phyloP scores from a whole-genome alignment of 2,329 filamentous ascomycete species.

The Pseudocercospora eumusae region DNA sequence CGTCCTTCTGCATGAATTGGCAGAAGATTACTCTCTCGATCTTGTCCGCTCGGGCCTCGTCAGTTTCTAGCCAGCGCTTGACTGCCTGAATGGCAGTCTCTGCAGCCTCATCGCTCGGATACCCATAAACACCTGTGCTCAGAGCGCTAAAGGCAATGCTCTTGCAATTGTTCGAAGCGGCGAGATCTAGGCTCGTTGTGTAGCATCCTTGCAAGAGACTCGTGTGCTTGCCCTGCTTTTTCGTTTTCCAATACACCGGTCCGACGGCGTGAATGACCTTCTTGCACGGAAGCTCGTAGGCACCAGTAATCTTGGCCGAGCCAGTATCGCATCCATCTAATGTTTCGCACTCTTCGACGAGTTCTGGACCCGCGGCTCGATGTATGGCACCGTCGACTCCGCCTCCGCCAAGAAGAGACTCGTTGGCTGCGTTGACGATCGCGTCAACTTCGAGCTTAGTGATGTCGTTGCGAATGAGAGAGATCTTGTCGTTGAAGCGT shows the following conservation, averaged over 20 bases:
- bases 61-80: slow-evolving; percentile 55
- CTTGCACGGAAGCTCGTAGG: slow-evolving; percentile 71
- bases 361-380: slow-evolving; percentile 68
- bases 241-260: slow-evolving; percentile 64
- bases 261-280: slow-evolving; percentile 91
- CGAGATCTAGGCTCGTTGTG: slow-evolving; percentile 68
- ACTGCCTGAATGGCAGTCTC: slow-evolving; percentile 66
- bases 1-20: slow-evolving; percentile 77
- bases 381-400: slow-evolving; percentile 82
- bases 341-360: slow-evolving; percentile 69
- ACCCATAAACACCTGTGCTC: slow-evolving; percentile 89
- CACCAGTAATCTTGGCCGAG: slow-evolving; percentile 77
- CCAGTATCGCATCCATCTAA: slow-evolving; percentile 76
- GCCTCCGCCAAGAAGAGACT: slow-evolving; percentile 76
- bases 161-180: slow-evolving; percentile 64
- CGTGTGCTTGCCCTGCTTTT: slow-evolving; percentile 43
- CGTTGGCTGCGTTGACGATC: slow-evolving; percentile 93
- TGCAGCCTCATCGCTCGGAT: slow-evolving; percentile 73
- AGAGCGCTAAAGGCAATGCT: slow-evolving; percentile 81
- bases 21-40: slow-evolving; percentile 81
- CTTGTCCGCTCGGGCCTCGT: slow-evolving; percentile 45
- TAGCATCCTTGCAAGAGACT: slow-evolving; percentile 66
- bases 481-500: slow-evolving; percentile 68
- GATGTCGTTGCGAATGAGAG: slow-evolving; percentile 74
- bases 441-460: slow-evolving; percentile 75